These are phyloP conservation scores for Lepiota brunneoincarnata DNA, from an alignment of 768 basidiomycete species.

Conservation along the genomic window DNA sequence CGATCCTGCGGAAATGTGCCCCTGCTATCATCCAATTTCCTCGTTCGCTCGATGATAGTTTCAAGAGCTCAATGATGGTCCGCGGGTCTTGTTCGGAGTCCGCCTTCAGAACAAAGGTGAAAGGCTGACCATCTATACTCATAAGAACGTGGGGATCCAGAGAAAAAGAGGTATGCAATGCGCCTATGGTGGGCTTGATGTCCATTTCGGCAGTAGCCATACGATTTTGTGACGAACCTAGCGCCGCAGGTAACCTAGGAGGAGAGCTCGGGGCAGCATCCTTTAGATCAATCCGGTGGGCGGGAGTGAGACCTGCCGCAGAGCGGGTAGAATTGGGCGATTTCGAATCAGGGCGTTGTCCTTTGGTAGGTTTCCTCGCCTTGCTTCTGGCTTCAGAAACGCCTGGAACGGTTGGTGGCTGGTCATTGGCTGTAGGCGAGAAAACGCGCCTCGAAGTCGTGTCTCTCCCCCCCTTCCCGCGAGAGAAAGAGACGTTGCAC, in stretches of 20 bases:
- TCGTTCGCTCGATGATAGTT: slow-evolving; percentile 40
- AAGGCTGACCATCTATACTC: slow-evolving; percentile 35
- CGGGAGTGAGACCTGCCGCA: neutral
- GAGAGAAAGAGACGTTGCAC: slow-evolving; percentile 10
- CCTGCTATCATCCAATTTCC: slow-evolving; percentile 57
- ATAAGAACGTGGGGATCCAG: slow-evolving; percentile 27
- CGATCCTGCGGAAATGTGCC: slow-evolving; percentile 48
- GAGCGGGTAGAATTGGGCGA: neutral
- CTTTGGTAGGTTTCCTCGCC: neutral
- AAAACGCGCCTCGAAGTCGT: neutral
- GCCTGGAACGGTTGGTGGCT: neutral
- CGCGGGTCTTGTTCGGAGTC: slow-evolving; percentile 40
- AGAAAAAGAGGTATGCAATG: slow-evolving; percentile 19
- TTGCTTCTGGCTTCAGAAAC: neutral
- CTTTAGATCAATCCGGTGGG: neutral
- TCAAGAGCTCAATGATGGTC: slow-evolving; percentile 45
- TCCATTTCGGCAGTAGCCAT: neutral
- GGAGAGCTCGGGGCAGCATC: neutral
- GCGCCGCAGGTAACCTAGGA: neutral
- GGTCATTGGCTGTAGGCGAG: neutral
- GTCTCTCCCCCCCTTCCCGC: neutral
- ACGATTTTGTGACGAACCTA: neutral
- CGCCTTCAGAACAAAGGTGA: slow-evolving; percentile 38
- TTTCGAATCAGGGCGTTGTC: neutral
- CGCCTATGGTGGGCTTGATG: slow-evolving; percentile 8